Evolutionary conservation across 192 early-diverging fungal genomes (phyloP), one percentile per base, ranked within the genome.

Genomic region (Coemansia sp.): DNA sequence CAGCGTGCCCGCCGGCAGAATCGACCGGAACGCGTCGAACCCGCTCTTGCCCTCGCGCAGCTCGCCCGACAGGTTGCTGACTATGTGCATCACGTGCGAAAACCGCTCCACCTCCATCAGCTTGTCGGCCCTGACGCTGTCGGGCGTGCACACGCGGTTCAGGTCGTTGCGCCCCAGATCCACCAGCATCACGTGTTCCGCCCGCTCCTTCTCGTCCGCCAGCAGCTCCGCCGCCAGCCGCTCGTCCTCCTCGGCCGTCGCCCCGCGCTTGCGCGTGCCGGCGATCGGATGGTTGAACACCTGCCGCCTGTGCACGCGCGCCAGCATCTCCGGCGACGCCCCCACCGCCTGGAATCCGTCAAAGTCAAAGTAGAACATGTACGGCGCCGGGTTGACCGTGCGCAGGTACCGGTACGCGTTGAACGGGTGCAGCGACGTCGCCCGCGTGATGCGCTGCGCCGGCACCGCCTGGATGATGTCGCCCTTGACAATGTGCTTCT

Each of bases 81-180:
- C 97, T 76, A 99, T 99, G 63, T 99, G 97, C 95, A 99, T 99
- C 28, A 99, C 97, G 64, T 99, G 95, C 26, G 87, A 88, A 63
- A 97, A 99, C 20, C 85, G 79, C 68, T 99, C 97, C 58, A 99
- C 86, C 42, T 92, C 85, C 97, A 99, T 99, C 54, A 99, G 78
- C 53, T 90, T 93, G 60, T 97, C 92, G 10, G 97, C 94, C 55
- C 82, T 90, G 59, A 97, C 95, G 32, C 92, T 86, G 47, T 83
- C 80, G 4, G 97, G 95, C 58, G 88, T 75, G 74, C 97, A 99
- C 48, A 99, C 84, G 53, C 94, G 89, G 78, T 99, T 97, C 6
- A 95, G 87, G 67, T 99, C 97, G 76, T 99, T 99, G 56, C 97
- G 85, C 8, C 97, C 97, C 36, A 99, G 79, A 82, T 99, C 97